A percentile compares a stretch with the other conserved stretches of the same genome.
phyloP scores from a whole-genome alignment of 2,329 filamentous ascomycete species.

The Phyllosticta paracitricarpa region DNA sequence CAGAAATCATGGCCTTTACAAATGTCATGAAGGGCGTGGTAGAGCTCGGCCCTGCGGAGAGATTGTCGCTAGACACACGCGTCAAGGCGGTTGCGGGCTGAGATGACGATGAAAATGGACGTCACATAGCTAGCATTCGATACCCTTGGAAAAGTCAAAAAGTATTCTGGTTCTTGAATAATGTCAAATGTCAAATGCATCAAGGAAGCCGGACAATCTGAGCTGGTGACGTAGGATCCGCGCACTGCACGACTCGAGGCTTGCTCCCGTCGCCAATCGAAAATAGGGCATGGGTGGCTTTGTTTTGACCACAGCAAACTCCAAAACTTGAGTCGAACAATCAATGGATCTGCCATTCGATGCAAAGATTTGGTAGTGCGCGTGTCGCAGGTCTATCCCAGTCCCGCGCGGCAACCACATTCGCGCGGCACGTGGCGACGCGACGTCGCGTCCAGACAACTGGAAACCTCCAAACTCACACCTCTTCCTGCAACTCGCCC shows the following conservation, averaged over 20 bases:
- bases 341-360: background rate
- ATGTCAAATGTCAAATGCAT: background rate
- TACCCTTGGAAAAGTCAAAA: background rate
- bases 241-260: background rate
- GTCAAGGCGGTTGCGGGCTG: conserved; percentile 37
- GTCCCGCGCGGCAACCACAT: background rate
- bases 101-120: background rate
- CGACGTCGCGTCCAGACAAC: conserved; percentile 17
- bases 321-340: background rate
- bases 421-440: conserved; percentile 23
- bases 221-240: background rate
- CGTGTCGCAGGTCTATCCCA: background rate
- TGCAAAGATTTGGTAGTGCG: background rate
- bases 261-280: background rate
- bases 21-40: conserved; percentile 47
- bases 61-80: conserved; percentile 50
- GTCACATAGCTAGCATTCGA: background rate
- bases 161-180: background rate
- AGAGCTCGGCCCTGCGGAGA: conserved; percentile 47
- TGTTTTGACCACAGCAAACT: background rate
- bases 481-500: background rate
- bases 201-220: background rate
- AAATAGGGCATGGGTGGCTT: background rate
- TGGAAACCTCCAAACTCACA: background rate
- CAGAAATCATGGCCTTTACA: conserved; percentile 46